These are phyloP conservation scores for Tolypocladium endophyticum DNA, from an alignment of 2,329 filamentous ascomycete genomes.

Conservation along the genomic window DNA sequence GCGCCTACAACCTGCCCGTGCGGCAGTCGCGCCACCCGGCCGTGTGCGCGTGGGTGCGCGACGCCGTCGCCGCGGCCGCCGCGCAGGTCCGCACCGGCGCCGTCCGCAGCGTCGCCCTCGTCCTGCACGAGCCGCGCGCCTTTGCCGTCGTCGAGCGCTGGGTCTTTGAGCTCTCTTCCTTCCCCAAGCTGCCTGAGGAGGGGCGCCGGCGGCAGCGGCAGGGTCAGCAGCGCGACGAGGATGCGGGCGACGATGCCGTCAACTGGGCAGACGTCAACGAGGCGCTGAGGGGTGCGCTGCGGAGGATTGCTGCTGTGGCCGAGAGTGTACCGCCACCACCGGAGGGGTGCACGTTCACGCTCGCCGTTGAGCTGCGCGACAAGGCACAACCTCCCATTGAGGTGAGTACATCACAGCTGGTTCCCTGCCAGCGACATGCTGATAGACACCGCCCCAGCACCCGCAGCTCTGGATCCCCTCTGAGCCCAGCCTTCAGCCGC, in stretches of 20 bases:
- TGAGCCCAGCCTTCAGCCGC: constrained; percentile 33
- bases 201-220: neutral
- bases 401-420: constrained; percentile 28
- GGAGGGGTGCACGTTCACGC: constrained; percentile 58
- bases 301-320: constrained; percentile 49
- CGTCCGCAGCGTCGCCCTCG: constrained; percentile 36
- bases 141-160: constrained; percentile 46
- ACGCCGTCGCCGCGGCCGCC: constrained; percentile 64
- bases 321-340: constrained; percentile 49
- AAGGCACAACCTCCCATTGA: constrained; percentile 47
- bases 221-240: constrained; percentile 8
- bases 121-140: constrained; percentile 29
- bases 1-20: constrained; percentile 75
- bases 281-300: constrained; percentile 58
- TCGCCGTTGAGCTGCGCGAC: constrained; percentile 64
- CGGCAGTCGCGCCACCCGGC: constrained; percentile 78
- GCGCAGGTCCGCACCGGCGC: constrained; percentile 53
- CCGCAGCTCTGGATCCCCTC: constrained; percentile 53
- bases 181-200: constrained; percentile 20
- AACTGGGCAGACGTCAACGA: constrained; percentile 57
- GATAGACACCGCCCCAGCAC: constrained; percentile 26
- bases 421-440: neutral
- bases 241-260: constrained; percentile 17
- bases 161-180: constrained; percentile 45
- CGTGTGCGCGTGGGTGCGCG: constrained; percentile 76